A percentile compares a stretch with the other conserved stretches of the same genome.
phyloP scores from a whole-genome alignment of 2,329 filamentous ascomycete genomes.

The Lasiodiplodia hormozganensis region DNA sequence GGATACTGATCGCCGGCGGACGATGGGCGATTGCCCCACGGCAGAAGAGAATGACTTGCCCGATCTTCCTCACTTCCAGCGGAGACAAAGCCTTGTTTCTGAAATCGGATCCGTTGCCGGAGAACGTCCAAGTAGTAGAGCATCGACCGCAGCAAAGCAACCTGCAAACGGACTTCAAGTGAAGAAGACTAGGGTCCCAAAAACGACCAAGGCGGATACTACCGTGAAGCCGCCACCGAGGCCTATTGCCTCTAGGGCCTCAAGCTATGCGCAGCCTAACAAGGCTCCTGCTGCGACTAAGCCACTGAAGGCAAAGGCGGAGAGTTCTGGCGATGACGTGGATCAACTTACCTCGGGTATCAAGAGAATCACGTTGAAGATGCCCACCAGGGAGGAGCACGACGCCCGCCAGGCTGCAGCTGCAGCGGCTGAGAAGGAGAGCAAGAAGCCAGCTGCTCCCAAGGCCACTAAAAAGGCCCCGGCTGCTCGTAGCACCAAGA shows the following conservation, averaged over 20 bases:
- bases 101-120: conserved; percentile 48
- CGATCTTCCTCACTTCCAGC: conserved; percentile 21
- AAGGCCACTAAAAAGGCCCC: conserved; percentile 40
- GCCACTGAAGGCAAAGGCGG: conserved; percentile 27
- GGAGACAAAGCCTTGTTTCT: conserved; percentile 55
- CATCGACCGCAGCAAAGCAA: conserved; percentile 34
- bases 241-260: conserved; percentile 16
- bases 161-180: conserved; percentile 52
- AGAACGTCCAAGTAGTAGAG: conserved; percentile 42
- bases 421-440: conserved; percentile 50
- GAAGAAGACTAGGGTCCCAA: conserved; percentile 66
- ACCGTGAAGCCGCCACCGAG: conserved; percentile 17
- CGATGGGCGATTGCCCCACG: conserved; percentile 38
- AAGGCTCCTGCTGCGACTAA: background rate
- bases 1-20: conserved; percentile 44
- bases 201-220: conserved; percentile 28
- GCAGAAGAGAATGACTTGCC: conserved; percentile 12
- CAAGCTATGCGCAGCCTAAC: conserved; percentile 7
- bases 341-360: conserved; percentile 61
- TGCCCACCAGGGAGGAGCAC: conserved; percentile 64
- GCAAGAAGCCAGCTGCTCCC: conserved; percentile 38
- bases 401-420: conserved; percentile 55
- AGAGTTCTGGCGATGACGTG: conserved; percentile 47
- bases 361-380: conserved; percentile 65
- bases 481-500: conserved; percentile 31